Conservation (phyloP, 2,329 filamentous ascomycete genomes). For the Aureobasidium zeae region DNA sequence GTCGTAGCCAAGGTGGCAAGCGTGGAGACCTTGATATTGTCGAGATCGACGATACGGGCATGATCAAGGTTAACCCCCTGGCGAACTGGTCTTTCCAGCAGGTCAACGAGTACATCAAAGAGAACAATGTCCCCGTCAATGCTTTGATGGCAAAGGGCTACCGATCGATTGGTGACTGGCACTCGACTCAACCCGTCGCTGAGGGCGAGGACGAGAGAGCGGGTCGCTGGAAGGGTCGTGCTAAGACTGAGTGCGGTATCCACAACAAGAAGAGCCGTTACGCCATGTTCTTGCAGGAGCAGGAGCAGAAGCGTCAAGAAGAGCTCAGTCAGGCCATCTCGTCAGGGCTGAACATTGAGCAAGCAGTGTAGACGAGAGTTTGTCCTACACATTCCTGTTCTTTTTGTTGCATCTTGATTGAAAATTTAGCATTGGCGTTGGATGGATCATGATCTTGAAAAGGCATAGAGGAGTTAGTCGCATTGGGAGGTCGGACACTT, state of each 20-base stretch:
- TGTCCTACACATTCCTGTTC: not conserved
- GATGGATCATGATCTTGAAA: constrained; percentile 22
- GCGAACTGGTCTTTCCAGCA: constrained; percentile 90
- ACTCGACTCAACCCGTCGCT: constrained; percentile 81
- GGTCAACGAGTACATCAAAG: constrained; percentile 77
- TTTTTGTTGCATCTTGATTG: constrained; percentile 18
- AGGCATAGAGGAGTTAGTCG: constrained; percentile 10
- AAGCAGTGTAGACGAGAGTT: constrained; percentile 18
- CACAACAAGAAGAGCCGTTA: constrained; percentile 97
- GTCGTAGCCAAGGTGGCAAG: constrained; percentile 86
- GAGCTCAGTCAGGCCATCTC: constrained; percentile 35
- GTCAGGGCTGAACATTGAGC: constrained; percentile 27
- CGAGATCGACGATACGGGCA: constrained; percentile 80
- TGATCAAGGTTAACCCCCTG: constrained; percentile 96
- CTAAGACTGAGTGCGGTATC: constrained; percentile 96
- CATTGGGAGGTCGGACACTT: constrained; percentile 9
- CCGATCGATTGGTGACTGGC: constrained; percentile 97
- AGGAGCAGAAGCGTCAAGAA: constrained; percentile 59
- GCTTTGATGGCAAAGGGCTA: constrained; percentile 85
- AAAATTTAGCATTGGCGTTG: constrained; percentile 37
- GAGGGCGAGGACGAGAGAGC: constrained; percentile 93
- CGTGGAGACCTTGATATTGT: constrained; percentile 84
- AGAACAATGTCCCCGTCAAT: constrained; percentile 89
- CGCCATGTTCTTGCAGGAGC: constrained; percentile 68
- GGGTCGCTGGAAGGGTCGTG: constrained; percentile 90